Base-by-base conservation (phyloP, 192 early-diverging fungal species). In the Entomortierella lignicola region DNA sequence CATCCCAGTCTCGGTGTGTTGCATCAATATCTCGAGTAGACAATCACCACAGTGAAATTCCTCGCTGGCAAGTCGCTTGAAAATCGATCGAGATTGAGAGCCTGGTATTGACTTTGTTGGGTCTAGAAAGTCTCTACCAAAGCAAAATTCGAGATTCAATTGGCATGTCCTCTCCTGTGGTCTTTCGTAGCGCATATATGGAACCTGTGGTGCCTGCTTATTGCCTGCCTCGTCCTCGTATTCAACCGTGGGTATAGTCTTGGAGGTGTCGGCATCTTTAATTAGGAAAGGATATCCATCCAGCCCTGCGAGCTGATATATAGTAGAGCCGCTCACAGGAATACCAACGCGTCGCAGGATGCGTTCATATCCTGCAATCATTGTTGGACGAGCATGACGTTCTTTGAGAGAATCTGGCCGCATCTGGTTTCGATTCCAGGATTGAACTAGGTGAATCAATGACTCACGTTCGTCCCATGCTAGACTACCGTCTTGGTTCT, bases 1-100 rank as follows among this genome's bases (percentile, higher is more conserved):
- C 39, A 79, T 66, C 7, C 75, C 75, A 1, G 61, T 56, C 1
- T 60, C 50, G 12, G 62, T 61, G 50, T 70, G 55, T 32, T 79
- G 75, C 66, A 61, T 69, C 68, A 79, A 27, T 8, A 79, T 69
- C 62, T 79, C 66, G 0, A 79, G 57, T 1, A 79, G 32, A 41
- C 81, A 83, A 32, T 83, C 81, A 39, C 81, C 81, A 50, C 81
- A 83, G 47, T 79, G 69, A 27, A 72, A 69, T 50, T 79, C 71
- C 7, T 65, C 15, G 39, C 58, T 68, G 5, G 81, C 65, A 0
- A 83, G 25, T 21, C 65, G 69, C 0, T 58, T 37, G 65, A 83
- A 79, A 31, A 83, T 57, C 17, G 11, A 18, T 15, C 63, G 30
- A 21, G 25, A 25, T n/a, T 63, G 54, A 2, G 44, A 23, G 2